Percentiles rank a stretch among this genome's conserved stretches.
These are phyloP conservation scores for Fimicolochytrium jonesii DNA, from an alignment of 192 early-diverging fungal species.

Conservation along the genomic window DNA sequence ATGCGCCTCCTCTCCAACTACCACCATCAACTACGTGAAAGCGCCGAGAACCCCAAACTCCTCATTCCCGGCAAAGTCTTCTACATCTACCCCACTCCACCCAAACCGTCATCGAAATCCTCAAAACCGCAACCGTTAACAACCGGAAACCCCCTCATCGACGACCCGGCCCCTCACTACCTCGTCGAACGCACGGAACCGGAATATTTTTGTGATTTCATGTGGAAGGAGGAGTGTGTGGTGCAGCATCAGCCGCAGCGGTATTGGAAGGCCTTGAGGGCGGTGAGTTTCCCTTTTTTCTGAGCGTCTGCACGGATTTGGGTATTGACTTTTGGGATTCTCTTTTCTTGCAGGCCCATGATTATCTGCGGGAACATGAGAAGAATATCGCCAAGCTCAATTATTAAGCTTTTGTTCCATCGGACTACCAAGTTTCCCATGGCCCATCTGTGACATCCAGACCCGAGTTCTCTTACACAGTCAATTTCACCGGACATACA, in stretches of 20 bases:
- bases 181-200: slow-evolving; percentile 27
- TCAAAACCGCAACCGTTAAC: not conserved
- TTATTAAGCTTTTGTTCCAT: too few relatives aligned
- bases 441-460: too few relatives aligned
- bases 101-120: slow-evolving; percentile 5
- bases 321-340: not conserved
- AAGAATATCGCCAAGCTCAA: too few relatives aligned
- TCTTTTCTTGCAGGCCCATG: not conserved
- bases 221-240: slow-evolving; percentile 31
- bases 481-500: too few relatives aligned
- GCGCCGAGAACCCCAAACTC: slow-evolving; percentile 35
- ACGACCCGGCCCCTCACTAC: slow-evolving; percentile 35
- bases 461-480: too few relatives aligned
- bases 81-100: slow-evolving; percentile 36
- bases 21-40: slow-evolving; percentile 7
- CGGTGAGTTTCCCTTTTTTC: slow-evolving; percentile 12
- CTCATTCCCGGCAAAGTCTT: slow-evolving; percentile 32
- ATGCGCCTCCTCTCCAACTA: slow-evolving; percentile 21
- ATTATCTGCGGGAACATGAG: not conserved
- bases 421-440: too few relatives aligned
- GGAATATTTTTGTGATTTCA: slow-evolving; percentile 29
- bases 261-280: slow-evolving; percentile 24
- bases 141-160: slow-evolving; percentile 29
- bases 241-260: slow-evolving; percentile 34
- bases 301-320: not conserved